Conservation (phyloP, 2,329 filamentous ascomycete species). For the Polytolypa hystricis region DNA sequence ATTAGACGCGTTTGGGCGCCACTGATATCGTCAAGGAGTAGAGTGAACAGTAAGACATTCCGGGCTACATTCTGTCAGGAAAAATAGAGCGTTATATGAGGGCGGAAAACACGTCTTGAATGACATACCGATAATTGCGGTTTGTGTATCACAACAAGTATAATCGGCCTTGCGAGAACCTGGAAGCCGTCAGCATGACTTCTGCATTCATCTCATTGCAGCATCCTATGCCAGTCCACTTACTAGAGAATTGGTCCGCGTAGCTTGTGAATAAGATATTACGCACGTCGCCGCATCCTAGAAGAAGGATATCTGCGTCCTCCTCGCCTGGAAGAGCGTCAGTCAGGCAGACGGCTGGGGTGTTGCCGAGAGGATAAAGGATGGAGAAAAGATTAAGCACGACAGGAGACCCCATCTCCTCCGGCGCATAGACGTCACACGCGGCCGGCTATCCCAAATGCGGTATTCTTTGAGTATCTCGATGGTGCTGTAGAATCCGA, state of each 20-base stretch:
- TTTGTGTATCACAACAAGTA: slow-evolving; percentile 46
- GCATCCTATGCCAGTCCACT: neutral
- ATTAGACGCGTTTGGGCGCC: slow-evolving; percentile 20
- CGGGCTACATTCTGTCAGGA: slow-evolving; percentile 32
- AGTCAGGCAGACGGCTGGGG: slow-evolving; percentile 41
- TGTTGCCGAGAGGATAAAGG: slow-evolving; percentile 38
- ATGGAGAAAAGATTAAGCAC: slow-evolving; percentile 13
- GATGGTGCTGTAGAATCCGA: too few relatives aligned
- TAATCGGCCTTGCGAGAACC: slow-evolving; percentile 37
- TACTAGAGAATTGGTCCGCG: too few relatives aligned
- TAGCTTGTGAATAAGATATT: slow-evolving; percentile 47
- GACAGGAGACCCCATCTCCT: slow-evolving; percentile 11
- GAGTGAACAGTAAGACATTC: slow-evolving; percentile 43
- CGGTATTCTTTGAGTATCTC: too few relatives aligned
- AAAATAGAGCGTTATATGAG: neutral
- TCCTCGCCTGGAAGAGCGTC: slow-evolving; percentile 38
- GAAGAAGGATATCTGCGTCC: slow-evolving; percentile 41
- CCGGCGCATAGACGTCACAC: too few relatives aligned
- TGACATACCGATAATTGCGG: slow-evolving; percentile 39
- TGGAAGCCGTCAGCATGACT: too few relatives aligned
- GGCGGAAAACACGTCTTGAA: too few relatives aligned
- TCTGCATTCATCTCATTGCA: too few relatives aligned
- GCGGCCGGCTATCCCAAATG: too few relatives aligned
- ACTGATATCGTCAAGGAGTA: slow-evolving; percentile 36
- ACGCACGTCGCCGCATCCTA: slow-evolving; percentile 48